A percentile compares a stretch with the other conserved stretches of the same genome.
Conservation (phyloP, 2,329 filamentous ascomycete species). For the Didymella sp. region DNA sequence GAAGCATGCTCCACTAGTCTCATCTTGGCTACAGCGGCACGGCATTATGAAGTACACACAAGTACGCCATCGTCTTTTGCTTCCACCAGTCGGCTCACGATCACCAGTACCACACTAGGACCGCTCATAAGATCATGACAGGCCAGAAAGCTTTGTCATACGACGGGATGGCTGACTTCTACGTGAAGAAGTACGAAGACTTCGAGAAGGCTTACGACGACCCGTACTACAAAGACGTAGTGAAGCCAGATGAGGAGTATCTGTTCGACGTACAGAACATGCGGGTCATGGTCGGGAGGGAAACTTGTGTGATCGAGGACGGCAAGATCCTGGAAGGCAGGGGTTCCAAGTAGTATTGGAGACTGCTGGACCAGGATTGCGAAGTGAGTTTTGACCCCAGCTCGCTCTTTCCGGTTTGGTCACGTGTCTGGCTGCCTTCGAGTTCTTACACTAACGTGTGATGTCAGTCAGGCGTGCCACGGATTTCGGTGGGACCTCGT, state of each 20-base stretch:
- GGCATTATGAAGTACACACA: slow-evolving; percentile 36
- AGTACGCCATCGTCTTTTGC: slow-evolving; percentile 11
- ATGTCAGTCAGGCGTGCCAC: neutral
- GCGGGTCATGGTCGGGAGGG: slow-evolving; percentile 11
- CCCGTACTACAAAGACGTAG: slow-evolving; percentile 28
- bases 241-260: slow-evolving; percentile 34
- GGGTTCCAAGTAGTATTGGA: neutral
- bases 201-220: slow-evolving; percentile 35
- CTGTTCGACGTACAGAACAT: slow-evolving; percentile 29
- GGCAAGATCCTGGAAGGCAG: slow-evolving; percentile 4
- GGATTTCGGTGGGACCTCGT: neutral
- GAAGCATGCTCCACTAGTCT: slow-evolving; percentile 32
- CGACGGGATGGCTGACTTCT: slow-evolving; percentile 38
- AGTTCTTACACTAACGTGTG: neutral
- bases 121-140: slow-evolving; percentile 23
- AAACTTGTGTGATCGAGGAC: slow-evolving; percentile 10
- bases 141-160: slow-evolving; percentile 26
- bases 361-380: neutral
- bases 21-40: slow-evolving; percentile 30
- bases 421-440: neutral
- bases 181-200: slow-evolving; percentile 32
- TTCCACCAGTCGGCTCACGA: neutral
- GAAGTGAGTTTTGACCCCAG: neutral
- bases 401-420: neutral
- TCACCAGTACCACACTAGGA: slow-evolving; percentile 32